Percentiles rank a stretch among this genome's conserved stretches.
phyloP scores from a whole-genome alignment of 306 rosid species.

The Cucurbita argyrosperma region DNA sequence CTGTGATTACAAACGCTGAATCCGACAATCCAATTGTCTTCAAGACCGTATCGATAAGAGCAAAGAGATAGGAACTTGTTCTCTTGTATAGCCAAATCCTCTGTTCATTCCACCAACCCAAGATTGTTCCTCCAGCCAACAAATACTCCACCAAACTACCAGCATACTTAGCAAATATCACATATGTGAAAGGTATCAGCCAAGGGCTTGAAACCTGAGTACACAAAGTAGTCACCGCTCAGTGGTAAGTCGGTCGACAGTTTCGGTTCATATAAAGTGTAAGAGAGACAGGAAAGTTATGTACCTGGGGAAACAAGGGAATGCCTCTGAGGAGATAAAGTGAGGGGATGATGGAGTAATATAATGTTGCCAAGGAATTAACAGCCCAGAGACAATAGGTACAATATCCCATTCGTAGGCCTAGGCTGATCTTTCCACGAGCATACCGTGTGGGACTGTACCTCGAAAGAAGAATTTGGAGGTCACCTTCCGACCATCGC shows the following conservation, averaged over 20 bases:
- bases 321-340: conserved; percentile 44
- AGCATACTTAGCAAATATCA: conserved; percentile 22
- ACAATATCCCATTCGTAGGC: conserved; percentile 49
- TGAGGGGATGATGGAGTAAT: conserved; percentile 55
- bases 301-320: conserved; percentile 62
- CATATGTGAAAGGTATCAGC: conserved; percentile 65
- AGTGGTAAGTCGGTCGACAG: background rate
- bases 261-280: background rate
- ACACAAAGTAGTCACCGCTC: background rate
- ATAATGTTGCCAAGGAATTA: conserved; percentile 32
- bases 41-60: conserved; percentile 34
- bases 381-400: conserved; percentile 45
- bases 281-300: background rate
- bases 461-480: conserved; percentile 43
- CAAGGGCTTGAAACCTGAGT: conserved; percentile 60
- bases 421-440: conserved; percentile 35
- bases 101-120: conserved; percentile 83
- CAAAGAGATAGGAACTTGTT: conserved; percentile 53
- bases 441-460: conserved; percentile 48
- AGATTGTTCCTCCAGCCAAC: conserved; percentile 43
- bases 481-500: conserved; percentile 80
- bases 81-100: conserved; percentile 75
- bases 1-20: conserved; percentile 40
- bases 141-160: conserved; percentile 44
- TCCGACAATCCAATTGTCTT: conserved; percentile 30